phyloP scores from a whole-genome alignment of 306 rosid species.

The Mimosa bimucronata region DNA sequence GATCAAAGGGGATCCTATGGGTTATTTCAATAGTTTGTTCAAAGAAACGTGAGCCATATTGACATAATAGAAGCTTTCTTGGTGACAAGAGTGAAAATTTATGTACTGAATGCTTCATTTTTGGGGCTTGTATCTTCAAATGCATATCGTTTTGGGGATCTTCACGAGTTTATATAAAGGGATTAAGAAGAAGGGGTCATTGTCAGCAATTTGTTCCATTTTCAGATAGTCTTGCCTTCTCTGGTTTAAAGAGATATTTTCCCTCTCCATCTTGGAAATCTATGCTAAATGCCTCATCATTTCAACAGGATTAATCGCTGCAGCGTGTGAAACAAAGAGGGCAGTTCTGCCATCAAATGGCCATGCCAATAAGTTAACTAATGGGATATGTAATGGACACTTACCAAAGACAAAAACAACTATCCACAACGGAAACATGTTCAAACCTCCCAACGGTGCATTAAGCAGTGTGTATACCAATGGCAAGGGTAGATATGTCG shows the following conservation, averaged over 20 bases:
- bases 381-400: slow-evolving; percentile 58
- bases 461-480: slow-evolving; percentile 63
- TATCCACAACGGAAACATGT: slow-evolving; percentile 58
- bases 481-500: slow-evolving; percentile 48
- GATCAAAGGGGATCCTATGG: too few species aligned
- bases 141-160: background rate
- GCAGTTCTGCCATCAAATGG: slow-evolving; percentile 40
- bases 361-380: slow-evolving; percentile 37
- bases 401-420: slow-evolving; percentile 42
- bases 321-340: slow-evolving; percentile 55
- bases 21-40: too few species aligned
- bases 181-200: background rate
- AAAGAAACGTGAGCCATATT: too few species aligned
- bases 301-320: slow-evolving; percentile 71
- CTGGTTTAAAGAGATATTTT: background rate
- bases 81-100: too few species aligned
- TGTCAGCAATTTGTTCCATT: background rate
- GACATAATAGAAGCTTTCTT: too few species aligned
- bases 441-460: slow-evolving; percentile 62
- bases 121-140: background rate
- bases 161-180: background rate
- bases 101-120: slow-evolving; percentile 10
- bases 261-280: background rate
- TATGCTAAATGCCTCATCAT: slow-evolving; percentile 4
- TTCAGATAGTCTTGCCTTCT: background rate